Conservation (phyloP, 306 rosid species). For the Begonia fuchsioides region DNA sequence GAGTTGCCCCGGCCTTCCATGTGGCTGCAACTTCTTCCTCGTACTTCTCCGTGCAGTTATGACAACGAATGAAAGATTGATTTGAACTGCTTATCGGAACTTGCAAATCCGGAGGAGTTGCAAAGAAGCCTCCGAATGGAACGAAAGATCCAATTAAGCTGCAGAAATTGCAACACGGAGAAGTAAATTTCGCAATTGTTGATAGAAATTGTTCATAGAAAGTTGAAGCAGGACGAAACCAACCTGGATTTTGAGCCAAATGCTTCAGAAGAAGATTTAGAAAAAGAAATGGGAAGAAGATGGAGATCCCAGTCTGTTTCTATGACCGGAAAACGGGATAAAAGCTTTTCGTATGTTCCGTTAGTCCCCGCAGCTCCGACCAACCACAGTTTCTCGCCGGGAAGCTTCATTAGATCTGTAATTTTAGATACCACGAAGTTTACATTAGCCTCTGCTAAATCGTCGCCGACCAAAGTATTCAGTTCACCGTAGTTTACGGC, state of each 20-base stretch:
- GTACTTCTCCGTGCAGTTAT: slow-evolving; percentile 55
- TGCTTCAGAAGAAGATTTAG: slow-evolving; percentile 40
- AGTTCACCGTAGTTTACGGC: slow-evolving; percentile 50
- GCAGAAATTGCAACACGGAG: slow-evolving; percentile 43
- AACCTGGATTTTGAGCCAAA: slow-evolving; percentile 64
- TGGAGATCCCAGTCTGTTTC: slow-evolving; percentile 76
- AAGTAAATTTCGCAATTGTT: slow-evolving; percentile 10
- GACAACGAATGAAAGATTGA: slow-evolving; percentile 37
- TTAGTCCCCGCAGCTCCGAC: slow-evolving; percentile 42
- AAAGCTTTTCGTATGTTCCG: slow-evolving; percentile 36
- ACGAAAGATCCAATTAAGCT: slow-evolving; percentile 95
- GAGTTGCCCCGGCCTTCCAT: slow-evolving; percentile 32
- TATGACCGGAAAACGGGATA: slow-evolving; percentile 31
- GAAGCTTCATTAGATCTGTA: slow-evolving; percentile 36
- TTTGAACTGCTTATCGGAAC: slow-evolving; percentile 23
- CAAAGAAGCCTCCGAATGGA: slow-evolving; percentile 85
- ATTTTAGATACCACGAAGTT: slow-evolving; percentile 42
- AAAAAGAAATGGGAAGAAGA: slow-evolving; percentile 58
- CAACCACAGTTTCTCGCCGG: slow-evolving; percentile 55
- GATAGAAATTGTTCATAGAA: no score
- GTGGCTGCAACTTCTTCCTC: slow-evolving; percentile 64
- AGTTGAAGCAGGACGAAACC: no score
- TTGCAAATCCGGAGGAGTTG: slow-evolving; percentile 42
- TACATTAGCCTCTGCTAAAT: slow-evolving; percentile 14
- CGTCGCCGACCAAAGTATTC: slow-evolving; percentile 23